Evolutionary conservation across 805 yeast genomes (phyloP).

Genomic region (Osmozyma mogii): DNA sequence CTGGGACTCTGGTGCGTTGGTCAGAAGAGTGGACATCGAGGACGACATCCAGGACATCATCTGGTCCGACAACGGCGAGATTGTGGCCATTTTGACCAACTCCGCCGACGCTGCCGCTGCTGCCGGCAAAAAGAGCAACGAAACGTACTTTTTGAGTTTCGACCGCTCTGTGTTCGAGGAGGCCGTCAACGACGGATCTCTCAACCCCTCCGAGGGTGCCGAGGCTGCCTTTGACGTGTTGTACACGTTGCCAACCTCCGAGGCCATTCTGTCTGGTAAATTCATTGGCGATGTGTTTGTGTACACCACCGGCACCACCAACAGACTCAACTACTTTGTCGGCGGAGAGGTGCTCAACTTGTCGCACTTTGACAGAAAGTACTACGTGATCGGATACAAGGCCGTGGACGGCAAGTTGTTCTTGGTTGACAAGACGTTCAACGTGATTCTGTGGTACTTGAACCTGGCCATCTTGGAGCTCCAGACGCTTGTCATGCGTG

Average conservation of each 20-base stretch:
- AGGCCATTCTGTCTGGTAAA: conserved; percentile 76
- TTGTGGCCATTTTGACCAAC: conserved; percentile 58
- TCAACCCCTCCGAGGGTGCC: conserved; percentile 79
- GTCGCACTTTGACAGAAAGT: conserved; percentile 84
- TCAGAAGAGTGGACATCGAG: conserved; percentile 79
- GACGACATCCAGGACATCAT: conserved; percentile 68
- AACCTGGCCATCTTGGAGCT: conserved; percentile 86
- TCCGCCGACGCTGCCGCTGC: conserved; percentile 14
- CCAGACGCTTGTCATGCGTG: conserved; percentile 92
- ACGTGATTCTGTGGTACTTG: conserved; percentile 71
- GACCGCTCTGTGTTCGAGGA: conserved; percentile 59
- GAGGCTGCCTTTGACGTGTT: conserved; percentile 81
- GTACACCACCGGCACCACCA: conserved; percentile 71
- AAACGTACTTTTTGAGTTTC: conserved; percentile 71
- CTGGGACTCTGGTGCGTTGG: conserved; percentile 83
- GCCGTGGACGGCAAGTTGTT: conserved; percentile 81
- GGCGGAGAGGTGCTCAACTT: conserved; percentile 90
- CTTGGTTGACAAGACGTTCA: conserved; percentile 84
- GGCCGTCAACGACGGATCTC: conserved; percentile 48
- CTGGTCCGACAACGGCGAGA: conserved; percentile 93
- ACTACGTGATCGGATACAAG: conserved; percentile 81
- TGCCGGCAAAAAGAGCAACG: conserved; percentile 42
- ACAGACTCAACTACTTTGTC: conserved; percentile 87
- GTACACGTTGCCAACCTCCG: conserved; percentile 62
- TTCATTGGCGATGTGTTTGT: conserved; percentile 98